Conservation (phyloP, 805 yeast species). For the Blastobotrys parvus region DNA sequence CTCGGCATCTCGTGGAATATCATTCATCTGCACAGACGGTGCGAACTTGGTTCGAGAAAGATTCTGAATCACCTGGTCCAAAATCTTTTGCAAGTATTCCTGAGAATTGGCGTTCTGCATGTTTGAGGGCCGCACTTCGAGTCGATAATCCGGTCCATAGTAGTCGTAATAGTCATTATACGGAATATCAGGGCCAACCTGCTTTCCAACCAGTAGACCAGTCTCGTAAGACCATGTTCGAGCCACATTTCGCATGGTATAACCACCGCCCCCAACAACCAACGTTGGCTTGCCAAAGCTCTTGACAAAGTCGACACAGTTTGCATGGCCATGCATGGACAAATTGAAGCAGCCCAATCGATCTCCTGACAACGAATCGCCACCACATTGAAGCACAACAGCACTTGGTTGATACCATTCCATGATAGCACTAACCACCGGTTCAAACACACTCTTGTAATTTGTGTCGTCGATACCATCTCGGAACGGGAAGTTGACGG, state of each 20-base stretch:
- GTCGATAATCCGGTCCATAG: conserved; percentile 92
- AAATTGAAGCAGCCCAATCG: conserved; percentile 89
- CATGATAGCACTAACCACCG: conserved; percentile 73
- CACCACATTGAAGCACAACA: conserved; percentile 95
- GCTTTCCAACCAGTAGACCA: conserved; percentile 58
- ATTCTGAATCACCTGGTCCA: conserved; percentile 67
- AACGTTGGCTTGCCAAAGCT: conserved; percentile 84
- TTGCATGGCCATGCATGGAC: conserved; percentile 89
- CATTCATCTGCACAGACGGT: conserved; percentile 92
- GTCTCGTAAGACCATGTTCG: conserved; percentile 96
- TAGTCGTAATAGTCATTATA: conserved; percentile 96
- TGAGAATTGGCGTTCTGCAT: conserved; percentile 95
- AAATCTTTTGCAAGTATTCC: conserved; percentile 78
- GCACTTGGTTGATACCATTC: conserved; percentile 89
- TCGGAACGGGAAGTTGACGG: conserved; percentile 84
- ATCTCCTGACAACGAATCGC: conserved; percentile 90
- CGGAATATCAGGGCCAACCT: conserved; percentile 53
- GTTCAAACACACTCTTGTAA: conserved; percentile 65
- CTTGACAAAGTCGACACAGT: conserved; percentile 84
- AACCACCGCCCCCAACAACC: conserved; percentile 96
- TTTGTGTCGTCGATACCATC: conserved; percentile 95
- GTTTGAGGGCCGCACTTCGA: conserved; percentile 90
- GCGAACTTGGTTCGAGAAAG: conserved; percentile 88
- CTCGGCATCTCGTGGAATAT: conserved; percentile 82
- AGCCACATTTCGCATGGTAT: conserved; percentile 91